Conservation (phyloP, 129 eudicot species). For the Chrysanthemum seticuspe region DNA sequence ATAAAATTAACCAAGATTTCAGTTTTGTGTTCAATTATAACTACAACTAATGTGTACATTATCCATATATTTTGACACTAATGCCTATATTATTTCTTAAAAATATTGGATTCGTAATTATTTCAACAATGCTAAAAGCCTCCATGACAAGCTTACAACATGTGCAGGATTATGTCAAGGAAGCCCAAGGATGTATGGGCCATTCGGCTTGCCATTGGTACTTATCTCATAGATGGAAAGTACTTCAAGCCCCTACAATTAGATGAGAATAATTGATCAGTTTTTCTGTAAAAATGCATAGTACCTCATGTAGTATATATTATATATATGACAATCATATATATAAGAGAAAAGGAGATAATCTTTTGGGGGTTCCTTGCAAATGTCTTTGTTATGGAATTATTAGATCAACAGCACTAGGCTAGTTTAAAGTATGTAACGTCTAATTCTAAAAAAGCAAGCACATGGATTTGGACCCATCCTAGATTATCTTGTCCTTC, state of each 20-base stretch:
- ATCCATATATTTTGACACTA: neutral
- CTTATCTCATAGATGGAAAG: slow-evolving; percentile 77
- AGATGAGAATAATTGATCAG: slow-evolving; percentile 38
- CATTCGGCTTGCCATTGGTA: slow-evolving; percentile 72
- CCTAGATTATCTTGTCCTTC: slow-evolving; percentile 33
- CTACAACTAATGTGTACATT: neutral
- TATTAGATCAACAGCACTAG: slow-evolving; percentile 20
- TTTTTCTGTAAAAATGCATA: slow-evolving; percentile 16
- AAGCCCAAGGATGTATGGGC: slow-evolving; percentile 98
- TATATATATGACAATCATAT: slow-evolving; percentile 17
- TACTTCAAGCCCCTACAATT: slow-evolving; percentile 79
- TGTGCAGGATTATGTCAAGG: slow-evolving; percentile 77
- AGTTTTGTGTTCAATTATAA: neutral
- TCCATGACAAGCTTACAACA: slow-evolving; percentile 7
- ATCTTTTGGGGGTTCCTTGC: neutral
- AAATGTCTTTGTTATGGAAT: slow-evolving; percentile 16
- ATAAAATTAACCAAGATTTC: no score
- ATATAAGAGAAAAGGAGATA: slow-evolving; percentile 19
- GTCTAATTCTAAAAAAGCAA: slow-evolving; percentile 23
- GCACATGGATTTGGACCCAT: slow-evolving; percentile 33
- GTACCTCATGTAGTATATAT: slow-evolving; percentile 2
- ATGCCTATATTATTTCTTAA: no score
- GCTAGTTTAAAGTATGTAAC: slow-evolving; percentile 21
- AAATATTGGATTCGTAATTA: no score
- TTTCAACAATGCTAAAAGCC: no score